phyloP scores from a whole-genome alignment of 2,329 filamentous ascomycete species.

The Trichoderma sp. region DNA sequence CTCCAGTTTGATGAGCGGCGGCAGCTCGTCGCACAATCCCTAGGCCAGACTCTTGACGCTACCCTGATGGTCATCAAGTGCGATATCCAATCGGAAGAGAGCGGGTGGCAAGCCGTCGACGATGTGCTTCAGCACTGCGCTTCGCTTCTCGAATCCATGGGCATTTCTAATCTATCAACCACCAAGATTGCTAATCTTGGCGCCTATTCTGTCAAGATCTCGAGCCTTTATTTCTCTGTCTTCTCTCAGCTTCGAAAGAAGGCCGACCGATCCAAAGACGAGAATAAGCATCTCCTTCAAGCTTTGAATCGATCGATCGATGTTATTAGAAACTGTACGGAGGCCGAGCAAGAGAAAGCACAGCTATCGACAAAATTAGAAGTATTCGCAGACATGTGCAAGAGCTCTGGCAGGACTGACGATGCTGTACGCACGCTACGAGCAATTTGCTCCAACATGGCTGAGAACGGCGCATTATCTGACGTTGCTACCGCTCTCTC shows the following conservation, averaged over 20 bases:
- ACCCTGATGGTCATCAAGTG: slow-evolving; percentile 60
- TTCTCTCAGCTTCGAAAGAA: slow-evolving; percentile 57
- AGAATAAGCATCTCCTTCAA: slow-evolving; percentile 52
- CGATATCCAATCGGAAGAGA: slow-evolving; percentile 51
- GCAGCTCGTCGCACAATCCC: slow-evolving; percentile 55
- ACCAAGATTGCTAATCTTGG: slow-evolving; percentile 41
- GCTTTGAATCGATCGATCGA: slow-evolving; percentile 68
- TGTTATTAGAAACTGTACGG: slow-evolving; percentile 58
- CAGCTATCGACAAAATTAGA: slow-evolving; percentile 68
- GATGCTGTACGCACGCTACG: slow-evolving; percentile 63
- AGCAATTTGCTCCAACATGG: slow-evolving; percentile 63
- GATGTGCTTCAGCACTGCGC: slow-evolving; percentile 61
- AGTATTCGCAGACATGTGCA: slow-evolving; percentile 65
- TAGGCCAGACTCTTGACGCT: slow-evolving; percentile 63
- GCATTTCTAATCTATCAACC: slow-evolving; percentile 43
- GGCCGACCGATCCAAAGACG: slow-evolving; percentile 43
- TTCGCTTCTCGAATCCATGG: slow-evolving; percentile 57
- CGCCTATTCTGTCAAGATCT: slow-evolving; percentile 67
- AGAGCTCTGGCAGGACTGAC: slow-evolving; percentile 54
- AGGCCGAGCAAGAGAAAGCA: slow-evolving; percentile 61
- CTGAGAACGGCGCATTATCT: slow-evolving; percentile 61
- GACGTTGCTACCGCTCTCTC: slow-evolving; percentile 55
- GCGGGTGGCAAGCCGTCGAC: slow-evolving; percentile 61
- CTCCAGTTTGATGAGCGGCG: slow-evolving; percentile 65
- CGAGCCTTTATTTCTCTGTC: slow-evolving; percentile 71